Percentiles rank a stretch among this genome's conserved stretches.
Evolutionary conservation across 768 basidiomycete genomes (phyloP).

Genomic region (Coprinopsis strossmayeri): DNA sequence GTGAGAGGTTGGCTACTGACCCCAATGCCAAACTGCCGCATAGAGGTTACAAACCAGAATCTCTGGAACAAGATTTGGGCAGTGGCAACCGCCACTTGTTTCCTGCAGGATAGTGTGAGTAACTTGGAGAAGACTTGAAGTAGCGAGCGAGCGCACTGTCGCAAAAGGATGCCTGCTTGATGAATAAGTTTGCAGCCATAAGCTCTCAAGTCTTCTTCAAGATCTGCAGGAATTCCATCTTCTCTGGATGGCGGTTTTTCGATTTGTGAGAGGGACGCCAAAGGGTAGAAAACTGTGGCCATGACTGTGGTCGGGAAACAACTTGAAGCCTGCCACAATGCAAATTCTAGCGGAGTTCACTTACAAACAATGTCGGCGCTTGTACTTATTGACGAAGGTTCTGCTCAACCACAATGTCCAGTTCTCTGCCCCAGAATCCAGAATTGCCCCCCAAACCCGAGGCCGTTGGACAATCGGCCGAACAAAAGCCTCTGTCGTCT

Average conservation of each 20-base stretch:
- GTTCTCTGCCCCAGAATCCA: conserved; percentile 30
- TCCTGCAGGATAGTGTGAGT: conserved; percentile 39
- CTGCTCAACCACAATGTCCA: conserved; percentile 16
- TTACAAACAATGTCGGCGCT: no score
- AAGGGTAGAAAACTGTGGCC: conserved; percentile 60
- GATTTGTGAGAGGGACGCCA: conserved; percentile 78
- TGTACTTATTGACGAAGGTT: no score
- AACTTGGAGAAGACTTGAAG: not conserved
- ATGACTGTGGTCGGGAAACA: conserved; percentile 21
- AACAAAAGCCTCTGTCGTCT: not conserved
- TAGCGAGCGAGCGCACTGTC: conserved; percentile 56
- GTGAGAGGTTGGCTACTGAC: conserved; percentile 40
- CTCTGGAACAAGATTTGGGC: conserved; percentile 95
- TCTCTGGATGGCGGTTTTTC: conserved; percentile 71
- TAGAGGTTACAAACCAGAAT: conserved; percentile 93
- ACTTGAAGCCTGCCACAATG: not conserved
- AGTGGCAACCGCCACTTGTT: conserved; percentile 95
- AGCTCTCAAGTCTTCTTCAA: conserved; percentile 86
- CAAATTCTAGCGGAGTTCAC: no score
- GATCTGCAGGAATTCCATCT: conserved; percentile 73
- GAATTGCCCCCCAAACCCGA: conserved; percentile 7
- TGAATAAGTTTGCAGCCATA: conserved; percentile 94
- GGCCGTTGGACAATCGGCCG: not conserved
- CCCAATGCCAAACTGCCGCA: conserved; percentile 91
- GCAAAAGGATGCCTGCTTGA: conserved; percentile 85